Evolutionary conservation across 306 rosid species (phyloP), one percentile per base, ranked within the genome.

Genomic region (Canavalia gladiata): DNA sequence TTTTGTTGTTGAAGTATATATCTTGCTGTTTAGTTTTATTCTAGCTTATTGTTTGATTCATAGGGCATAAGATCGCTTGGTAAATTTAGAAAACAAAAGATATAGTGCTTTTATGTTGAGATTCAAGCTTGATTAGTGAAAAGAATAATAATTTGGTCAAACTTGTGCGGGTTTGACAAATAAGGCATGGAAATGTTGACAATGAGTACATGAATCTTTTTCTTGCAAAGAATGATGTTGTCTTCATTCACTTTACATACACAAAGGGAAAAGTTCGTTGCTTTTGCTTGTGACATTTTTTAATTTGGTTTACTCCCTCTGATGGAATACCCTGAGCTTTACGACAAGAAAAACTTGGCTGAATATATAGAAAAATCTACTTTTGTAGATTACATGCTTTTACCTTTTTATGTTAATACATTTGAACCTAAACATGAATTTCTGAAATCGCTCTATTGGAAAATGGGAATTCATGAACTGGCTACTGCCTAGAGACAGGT

Each of bases 141-240:
- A 73, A 64, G 50, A 49, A 60, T 29, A 74, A 77, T 50, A 57
- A 57, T 52, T 84, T 80, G 87, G 91, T 90, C 94, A 90, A 88
- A 88, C 39, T 41, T 34, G 83, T 83, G 83, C 87, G 83, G 62
- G 54, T 78, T 87, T 86, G 87, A 84, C 73, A 84, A 76, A 85
- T 82, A 86, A 85, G 84, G 77, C 81, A 78, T 72, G 78, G 12
- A 87, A 18, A 54, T 77, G 70, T 42, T 4, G 79, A 73, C 56
- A 79, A 77, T 72, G 67, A 78, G 74, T 71, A 74, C 63, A 68
- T 78, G 62, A 65, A 66, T 74, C 78, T 68, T 77, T 88, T 88
- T 82, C 90, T 82, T 47, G 31, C 60, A 66, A 83, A 75, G 82
- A 88, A 90, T 90, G 88, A 90, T 90, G 90, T 70, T 90, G 94